Conservation (phyloP, 495 filamentous ascomycete species). For the Xylaria longipes region DNA sequence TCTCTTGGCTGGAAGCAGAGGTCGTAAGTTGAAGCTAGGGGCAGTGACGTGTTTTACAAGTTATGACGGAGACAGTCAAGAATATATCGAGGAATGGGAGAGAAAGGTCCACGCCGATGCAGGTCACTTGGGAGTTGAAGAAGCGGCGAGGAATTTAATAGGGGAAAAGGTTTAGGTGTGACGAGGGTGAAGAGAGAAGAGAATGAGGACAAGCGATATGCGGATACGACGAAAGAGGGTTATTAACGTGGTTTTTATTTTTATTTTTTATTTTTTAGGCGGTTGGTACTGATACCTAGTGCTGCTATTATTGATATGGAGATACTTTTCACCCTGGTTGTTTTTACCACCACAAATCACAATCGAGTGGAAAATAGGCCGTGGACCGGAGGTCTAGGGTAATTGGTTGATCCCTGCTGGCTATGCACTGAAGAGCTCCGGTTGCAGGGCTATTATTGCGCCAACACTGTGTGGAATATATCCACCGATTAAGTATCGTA, state of each 20-base stretch:
- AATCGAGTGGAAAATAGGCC: neutral
- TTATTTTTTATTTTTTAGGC: neutral
- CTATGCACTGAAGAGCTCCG: neutral
- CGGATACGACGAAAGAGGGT: neutral
- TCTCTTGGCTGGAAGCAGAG: neutral
- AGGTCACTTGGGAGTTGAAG: neutral
- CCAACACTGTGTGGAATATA: neutral
- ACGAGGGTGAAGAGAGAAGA: neutral
- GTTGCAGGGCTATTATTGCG: neutral
- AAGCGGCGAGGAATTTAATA: neutral
- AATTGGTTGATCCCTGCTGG: constrained; percentile 2
- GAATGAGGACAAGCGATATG: neutral
- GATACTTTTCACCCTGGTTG: neutral
- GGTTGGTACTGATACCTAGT: neutral
- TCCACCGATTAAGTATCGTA: neutral
- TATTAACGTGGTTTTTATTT: neutral
- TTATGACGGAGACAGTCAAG: neutral
- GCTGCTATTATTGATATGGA: constrained; percentile 2
- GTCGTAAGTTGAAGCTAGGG: neutral
- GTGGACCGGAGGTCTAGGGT: constrained; percentile 1
- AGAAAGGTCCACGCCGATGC: neutral
- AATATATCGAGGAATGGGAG: neutral
- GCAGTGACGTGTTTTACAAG: neutral
- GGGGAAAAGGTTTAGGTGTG: neutral
- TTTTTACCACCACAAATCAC: neutral